A percentile compares a stretch with the other conserved stretches of the same genome.
Conservation (phyloP, 2,329 filamentous ascomycete species). For the Dryadomyces sulphureus region DNA sequence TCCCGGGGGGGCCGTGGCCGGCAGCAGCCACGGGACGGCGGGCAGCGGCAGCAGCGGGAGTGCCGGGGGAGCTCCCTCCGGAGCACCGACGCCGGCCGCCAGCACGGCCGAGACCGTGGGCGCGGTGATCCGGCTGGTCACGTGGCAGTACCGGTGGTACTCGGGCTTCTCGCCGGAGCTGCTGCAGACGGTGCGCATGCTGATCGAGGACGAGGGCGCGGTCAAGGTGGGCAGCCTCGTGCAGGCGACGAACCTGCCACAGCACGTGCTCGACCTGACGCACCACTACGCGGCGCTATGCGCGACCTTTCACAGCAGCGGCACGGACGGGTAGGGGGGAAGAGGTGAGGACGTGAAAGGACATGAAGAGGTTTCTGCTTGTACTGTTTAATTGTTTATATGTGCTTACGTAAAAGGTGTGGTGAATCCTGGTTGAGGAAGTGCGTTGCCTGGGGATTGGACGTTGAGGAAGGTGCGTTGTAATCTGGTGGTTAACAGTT, state of each 20-base stretch:
- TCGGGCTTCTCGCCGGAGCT: conserved; percentile 95
- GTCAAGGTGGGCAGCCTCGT: conserved; percentile 97
- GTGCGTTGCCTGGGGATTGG: neutral
- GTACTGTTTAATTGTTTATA: neutral
- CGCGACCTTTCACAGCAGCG: conserved; percentile 86
- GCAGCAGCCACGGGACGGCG: neutral
- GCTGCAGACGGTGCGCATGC: conserved; percentile 70
- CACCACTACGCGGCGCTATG: conserved; percentile 94
- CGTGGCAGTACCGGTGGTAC: conserved; percentile 99
- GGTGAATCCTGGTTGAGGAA: neutral
- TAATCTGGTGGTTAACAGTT: too few species aligned
- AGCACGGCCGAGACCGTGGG: conserved; percentile 66
- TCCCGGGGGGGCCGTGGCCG: neutral
- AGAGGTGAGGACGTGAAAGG: too few species aligned
- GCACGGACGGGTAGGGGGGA: conserved; percentile 56
- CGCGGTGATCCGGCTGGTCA: conserved; percentile 79
- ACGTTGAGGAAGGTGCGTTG: too few species aligned
- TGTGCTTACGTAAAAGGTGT: neutral
- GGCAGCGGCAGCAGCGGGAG: neutral
- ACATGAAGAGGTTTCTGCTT: neutral
- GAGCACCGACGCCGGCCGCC: neutral
- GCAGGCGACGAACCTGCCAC: conserved; percentile 85
- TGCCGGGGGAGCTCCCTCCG: too few species aligned
- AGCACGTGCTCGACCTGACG: conserved; percentile 83
- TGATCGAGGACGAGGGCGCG: conserved; percentile 95